Percentiles rank a stretch among this genome's conserved stretches.
phyloP scores from a whole-genome alignment of 2,329 filamentous ascomycete genomes.

The Fusarium pseudograminearum region DNA sequence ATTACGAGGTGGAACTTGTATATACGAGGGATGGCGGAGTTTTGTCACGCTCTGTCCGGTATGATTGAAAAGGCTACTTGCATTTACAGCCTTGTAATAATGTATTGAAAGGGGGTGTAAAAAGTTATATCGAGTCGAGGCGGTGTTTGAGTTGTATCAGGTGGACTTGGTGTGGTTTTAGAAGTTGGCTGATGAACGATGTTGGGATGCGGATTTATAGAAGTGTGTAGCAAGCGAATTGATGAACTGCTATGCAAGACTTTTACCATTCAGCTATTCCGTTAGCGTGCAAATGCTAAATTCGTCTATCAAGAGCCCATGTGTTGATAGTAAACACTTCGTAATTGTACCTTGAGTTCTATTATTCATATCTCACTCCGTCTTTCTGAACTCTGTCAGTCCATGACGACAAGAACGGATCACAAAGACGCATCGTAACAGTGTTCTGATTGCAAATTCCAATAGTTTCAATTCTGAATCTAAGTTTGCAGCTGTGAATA shows the following conservation, averaged over 20 bases:
- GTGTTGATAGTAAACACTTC: background rate
- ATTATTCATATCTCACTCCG: background rate
- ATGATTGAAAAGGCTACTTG: conserved; percentile 21
- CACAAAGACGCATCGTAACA: background rate
- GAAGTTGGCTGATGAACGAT: conserved; percentile 30
- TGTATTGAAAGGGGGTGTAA: conserved; percentile 3
- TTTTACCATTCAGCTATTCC: background rate
- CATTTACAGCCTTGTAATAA: conserved; percentile 26
- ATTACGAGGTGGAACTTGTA: conserved; percentile 48
- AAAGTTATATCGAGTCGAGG: conserved; percentile 3
- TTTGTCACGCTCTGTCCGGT: conserved; percentile 12
- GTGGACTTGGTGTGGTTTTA: conserved; percentile 18
- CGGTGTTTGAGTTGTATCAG: conserved; percentile 10
- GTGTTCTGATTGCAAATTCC: background rate
- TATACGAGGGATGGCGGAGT: conserved; percentile 41
- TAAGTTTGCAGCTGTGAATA: conserved; percentile 28
- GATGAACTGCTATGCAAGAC: conserved; percentile 20
- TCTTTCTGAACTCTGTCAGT: background rate
- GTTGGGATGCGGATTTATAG: conserved; percentile 33
- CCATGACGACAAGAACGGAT: background rate
- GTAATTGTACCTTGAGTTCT: background rate
- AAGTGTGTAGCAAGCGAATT: conserved; percentile 44
- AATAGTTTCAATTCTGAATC: conserved; percentile 25
- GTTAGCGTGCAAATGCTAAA: background rate
- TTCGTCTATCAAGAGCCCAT: background rate